phyloP scores from a whole-genome alignment of 2,329 filamentous ascomycete species.

The Rutstroemia sydowiana region DNA sequence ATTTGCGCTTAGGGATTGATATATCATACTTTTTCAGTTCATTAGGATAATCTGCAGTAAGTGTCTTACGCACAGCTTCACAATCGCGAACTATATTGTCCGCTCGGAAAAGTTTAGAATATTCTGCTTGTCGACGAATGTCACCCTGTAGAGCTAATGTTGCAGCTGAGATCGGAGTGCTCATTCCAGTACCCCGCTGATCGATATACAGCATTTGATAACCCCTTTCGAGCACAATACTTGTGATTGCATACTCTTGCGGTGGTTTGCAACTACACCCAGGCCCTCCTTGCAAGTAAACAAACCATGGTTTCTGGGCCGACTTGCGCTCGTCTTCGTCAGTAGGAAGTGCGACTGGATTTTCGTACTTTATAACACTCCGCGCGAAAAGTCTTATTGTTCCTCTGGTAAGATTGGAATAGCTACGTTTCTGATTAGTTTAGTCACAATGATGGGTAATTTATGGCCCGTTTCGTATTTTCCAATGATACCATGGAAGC shows the following conservation, averaged over 20 bases:
- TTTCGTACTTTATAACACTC: conserved; percentile 60
- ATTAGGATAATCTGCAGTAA: conserved; percentile 62
- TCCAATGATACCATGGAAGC: conserved; percentile 52
- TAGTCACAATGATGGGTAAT: no score
- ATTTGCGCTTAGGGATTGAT: no score
- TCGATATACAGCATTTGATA: conserved; percentile 86
- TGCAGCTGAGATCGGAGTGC: conserved; percentile 67
- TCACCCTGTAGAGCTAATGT: conserved; percentile 61
- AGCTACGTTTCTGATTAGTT: not conserved
- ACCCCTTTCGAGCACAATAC: conserved; percentile 64
- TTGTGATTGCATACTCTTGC: conserved; percentile 65
- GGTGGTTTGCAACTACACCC: conserved; percentile 58
- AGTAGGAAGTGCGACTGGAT: conserved; percentile 34
- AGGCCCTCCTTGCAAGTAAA: conserved; percentile 65
- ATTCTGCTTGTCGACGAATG: conserved; percentile 63
- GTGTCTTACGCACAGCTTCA: conserved; percentile 71
- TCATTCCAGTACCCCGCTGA: conserved; percentile 82
- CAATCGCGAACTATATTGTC: conserved; percentile 86
- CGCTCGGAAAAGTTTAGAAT: conserved; percentile 78
- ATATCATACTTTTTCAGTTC: conserved; percentile 59
- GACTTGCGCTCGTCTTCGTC: conserved; percentile 35
- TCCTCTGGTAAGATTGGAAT: conserved; percentile 31
- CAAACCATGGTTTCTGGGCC: conserved; percentile 50
- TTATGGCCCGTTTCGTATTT: conserved; percentile 36
- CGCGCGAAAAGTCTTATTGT: conserved; percentile 72